Evolutionary conservation across 441 rosid species (phyloP).

Genomic region (Daphne laureola): DNA sequence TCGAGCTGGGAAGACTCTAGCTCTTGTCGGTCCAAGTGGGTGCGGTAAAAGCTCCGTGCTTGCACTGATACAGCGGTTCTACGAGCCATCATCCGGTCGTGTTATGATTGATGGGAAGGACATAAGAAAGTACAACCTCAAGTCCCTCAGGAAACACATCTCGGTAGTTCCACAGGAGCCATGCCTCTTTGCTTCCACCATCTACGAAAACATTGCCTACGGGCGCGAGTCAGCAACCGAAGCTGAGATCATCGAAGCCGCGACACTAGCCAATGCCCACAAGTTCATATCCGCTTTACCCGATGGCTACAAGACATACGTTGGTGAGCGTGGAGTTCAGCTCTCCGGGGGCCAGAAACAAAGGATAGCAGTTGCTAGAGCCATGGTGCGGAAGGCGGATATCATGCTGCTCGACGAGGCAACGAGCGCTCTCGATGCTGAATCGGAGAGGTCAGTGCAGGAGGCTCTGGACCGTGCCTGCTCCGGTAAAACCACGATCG

Average conservation of each 20-base stretch:
- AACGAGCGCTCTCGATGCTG: slow-evolving; percentile 90
- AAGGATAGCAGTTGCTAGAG: slow-evolving; percentile 85
- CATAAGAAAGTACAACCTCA: slow-evolving; percentile 86
- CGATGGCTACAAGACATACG: slow-evolving; percentile 79
- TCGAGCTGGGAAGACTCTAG: slow-evolving; percentile 89
- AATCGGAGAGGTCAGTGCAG: slow-evolving; percentile 92
- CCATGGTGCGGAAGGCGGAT: slow-evolving; percentile 81
- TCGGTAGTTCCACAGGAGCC: slow-evolving; percentile 97
- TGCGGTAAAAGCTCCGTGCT: slow-evolving; percentile 97
- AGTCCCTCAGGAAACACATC: slow-evolving; percentile 82
- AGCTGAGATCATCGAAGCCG: slow-evolving; percentile 90
- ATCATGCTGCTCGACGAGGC: slow-evolving; percentile 96
- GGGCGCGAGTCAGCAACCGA: slow-evolving; percentile 84
- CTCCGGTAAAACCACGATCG: slow-evolving; percentile 74
- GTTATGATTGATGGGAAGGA: slow-evolving; percentile 89
- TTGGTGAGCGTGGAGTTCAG: slow-evolving; percentile 91
- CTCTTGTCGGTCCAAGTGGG: slow-evolving; percentile 98
- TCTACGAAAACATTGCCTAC: slow-evolving; percentile 89
- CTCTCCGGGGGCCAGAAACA: slow-evolving; percentile 98
- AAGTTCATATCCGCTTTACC: slow-evolving; percentile 86
- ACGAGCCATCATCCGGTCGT: slow-evolving; percentile 91
- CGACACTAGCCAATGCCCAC: slow-evolving; percentile 88
- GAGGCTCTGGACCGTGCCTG: slow-evolving; percentile 93
- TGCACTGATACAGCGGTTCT: slow-evolving; percentile 73
- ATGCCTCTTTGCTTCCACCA: slow-evolving; percentile 79